phyloP scores from a whole-genome alignment of 805 yeast genomes.

The Saccharomycopsis fibuligera region DNA sequence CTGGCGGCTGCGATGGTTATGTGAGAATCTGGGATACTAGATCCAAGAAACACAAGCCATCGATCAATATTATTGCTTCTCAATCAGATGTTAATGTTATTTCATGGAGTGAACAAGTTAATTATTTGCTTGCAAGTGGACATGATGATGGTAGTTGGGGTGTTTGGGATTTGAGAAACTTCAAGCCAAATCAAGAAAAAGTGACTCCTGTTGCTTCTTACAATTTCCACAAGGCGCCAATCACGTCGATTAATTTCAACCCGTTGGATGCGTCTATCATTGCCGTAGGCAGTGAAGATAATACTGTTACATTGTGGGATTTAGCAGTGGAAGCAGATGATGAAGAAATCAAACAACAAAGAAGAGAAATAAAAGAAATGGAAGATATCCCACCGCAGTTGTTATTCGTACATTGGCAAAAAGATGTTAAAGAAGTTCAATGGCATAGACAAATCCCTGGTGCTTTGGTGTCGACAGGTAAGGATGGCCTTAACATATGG shows the following conservation, averaged over 20 bases:
- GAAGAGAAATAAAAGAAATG: slow-evolving; percentile 68
- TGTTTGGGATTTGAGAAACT: slow-evolving; percentile 92
- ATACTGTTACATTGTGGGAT: slow-evolving; percentile 97
- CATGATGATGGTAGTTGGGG: slow-evolving; percentile 98
- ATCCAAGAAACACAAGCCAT: slow-evolving; percentile 86
- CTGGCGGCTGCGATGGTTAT: slow-evolving; percentile 87
- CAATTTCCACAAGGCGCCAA: slow-evolving; percentile 89
- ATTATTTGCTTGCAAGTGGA: slow-evolving; percentile 86
- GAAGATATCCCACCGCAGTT: slow-evolving; percentile 92
- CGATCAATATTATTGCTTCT: slow-evolving; percentile 76
- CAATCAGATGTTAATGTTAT: slow-evolving; percentile 85
- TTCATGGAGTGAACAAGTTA: slow-evolving; percentile 87
- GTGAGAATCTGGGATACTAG: slow-evolving; percentile 96
- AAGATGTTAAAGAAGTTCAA: slow-evolving; percentile 93
- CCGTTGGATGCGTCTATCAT: slow-evolving; percentile 93
- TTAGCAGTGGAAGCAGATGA: slow-evolving; percentile 98
- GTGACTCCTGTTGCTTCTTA: slow-evolving; percentile 83
- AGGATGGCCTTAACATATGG: slow-evolving; percentile 93
- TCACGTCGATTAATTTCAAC: slow-evolving; percentile 90
- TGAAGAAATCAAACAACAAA: slow-evolving; percentile 87
- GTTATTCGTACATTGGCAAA: slow-evolving; percentile 96
- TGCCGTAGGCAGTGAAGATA: slow-evolving; percentile 94
- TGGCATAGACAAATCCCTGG: slow-evolving; percentile 99
- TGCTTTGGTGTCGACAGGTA: slow-evolving; percentile 87
- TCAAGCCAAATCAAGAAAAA: slow-evolving; percentile 45